Evolutionary conservation across 2,329 filamentous ascomycete species (phyloP).

Genomic region (Ophiostoma montium): DNA sequence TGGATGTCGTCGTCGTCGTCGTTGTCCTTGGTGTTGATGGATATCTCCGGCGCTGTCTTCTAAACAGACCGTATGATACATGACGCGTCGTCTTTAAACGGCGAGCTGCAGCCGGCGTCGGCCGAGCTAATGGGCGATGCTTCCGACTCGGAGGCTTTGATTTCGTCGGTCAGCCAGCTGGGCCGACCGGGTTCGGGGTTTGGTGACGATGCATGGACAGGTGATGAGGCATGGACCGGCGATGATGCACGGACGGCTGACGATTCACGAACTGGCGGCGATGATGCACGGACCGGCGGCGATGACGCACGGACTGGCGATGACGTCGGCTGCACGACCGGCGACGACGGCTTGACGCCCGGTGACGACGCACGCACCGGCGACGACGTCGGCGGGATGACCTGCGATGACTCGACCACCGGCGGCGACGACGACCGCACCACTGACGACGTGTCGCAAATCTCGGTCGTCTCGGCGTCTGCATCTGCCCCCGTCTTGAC

Average conservation of each 20-base stretch:
- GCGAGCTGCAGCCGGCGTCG: slow-evolving; percentile 7
- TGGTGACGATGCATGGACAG: too few species aligned
- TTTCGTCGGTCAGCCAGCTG: not conserved
- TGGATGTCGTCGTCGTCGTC: not conserved
- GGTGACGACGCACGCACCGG: not conserved
- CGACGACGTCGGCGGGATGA: too few species aligned
- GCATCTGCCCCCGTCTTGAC: not conserved
- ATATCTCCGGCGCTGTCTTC: too few species aligned
- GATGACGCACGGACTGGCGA: too few species aligned
- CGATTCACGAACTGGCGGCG: too few species aligned
- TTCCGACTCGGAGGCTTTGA: not conserved
- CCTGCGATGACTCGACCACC: not conserved
- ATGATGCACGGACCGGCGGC: too few species aligned
- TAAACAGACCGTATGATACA: too few species aligned
- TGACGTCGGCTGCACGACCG: too few species aligned
- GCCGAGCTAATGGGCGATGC: not conserved
- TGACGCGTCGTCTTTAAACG: slow-evolving; percentile 6
- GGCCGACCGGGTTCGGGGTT: too few species aligned
- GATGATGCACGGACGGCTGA: too few species aligned
- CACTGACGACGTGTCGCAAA: not conserved
- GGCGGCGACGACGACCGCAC: slow-evolving; percentile 2
- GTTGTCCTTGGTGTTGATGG: not conserved
- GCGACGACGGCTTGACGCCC: not conserved
- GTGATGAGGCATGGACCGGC: too few species aligned
- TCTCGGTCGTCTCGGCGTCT: not conserved